Base-by-base conservation (phyloP, 2,329 filamentous ascomycete genomes). In the Aspergillus pseudoterreus region DNA sequence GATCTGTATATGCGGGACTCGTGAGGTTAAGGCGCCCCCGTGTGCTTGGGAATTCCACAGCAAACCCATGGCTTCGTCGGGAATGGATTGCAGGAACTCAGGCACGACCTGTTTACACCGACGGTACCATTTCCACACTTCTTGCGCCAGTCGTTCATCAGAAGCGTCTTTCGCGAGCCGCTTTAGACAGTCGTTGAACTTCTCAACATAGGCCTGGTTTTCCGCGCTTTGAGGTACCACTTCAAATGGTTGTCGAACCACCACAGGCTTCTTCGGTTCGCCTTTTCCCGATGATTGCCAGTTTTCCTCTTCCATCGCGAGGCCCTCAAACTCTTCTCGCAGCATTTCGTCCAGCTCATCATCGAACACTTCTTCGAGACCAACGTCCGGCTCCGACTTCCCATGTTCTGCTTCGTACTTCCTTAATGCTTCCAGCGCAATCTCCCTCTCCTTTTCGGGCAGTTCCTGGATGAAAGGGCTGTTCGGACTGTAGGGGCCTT, bases 21-120 rank as follows among this genome's bases (percentile, higher is more conserved):
- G 78, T 67, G 64, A 82, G 32, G 55, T 71, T 32, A 73, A 55
- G 9, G 71, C 65, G 39, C 81, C 75, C 17, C 57, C 54, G 6
- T 79, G 73, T 42, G 60, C 56, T 55, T 77, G 75, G 1, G 83
- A 81, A 41, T 78, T 73, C 87, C 87, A 92, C 8, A 92, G 67
- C 2, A 83, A 65, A n/a, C 80, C 71, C 82, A 87, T 87, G 4
- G 82, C 77, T 14, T 80, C 75, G 9, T 75, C 63, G 0, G 86
- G 81, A n/a, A 91, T 77, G 27, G 76, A 75, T 33, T 75, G 66
- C 70, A 83, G 79, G 53, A 75, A 75, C 1, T 63, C 67, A 2
- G 73, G 65, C 27, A 80, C 60, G 5, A 69, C 61, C 51, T 74
- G 71, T 58, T 78, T 77, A 62, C 76, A 80, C 27, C 77, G 66